These are phyloP conservation scores for Exophiala oligosperma DNA, from an alignment of 2,329 filamentous ascomycete genomes.

Conservation along the genomic window DNA sequence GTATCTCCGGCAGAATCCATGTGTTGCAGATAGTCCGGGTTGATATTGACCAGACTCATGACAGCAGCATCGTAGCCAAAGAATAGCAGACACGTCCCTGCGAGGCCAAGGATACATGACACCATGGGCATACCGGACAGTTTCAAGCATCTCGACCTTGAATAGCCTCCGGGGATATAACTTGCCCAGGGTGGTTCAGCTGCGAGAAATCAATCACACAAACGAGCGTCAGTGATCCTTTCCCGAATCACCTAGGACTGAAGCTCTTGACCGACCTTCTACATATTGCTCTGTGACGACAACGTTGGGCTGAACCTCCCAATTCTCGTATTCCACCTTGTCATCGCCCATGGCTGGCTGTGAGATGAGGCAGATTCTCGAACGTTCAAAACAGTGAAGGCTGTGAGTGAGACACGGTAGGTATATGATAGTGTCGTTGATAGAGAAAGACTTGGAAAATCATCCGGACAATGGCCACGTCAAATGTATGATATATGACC, in stretches of 20 bases:
- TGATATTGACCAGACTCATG: constrained; percentile 33
- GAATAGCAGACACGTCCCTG: constrained; percentile 5
- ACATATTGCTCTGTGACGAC: constrained; percentile 12
- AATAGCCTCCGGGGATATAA: constrained; percentile 10
- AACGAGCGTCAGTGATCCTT: background rate
- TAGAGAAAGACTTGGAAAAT: background rate
- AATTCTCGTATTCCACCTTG: constrained; percentile 9
- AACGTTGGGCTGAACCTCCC: constrained; percentile 8
- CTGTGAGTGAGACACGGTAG: background rate
- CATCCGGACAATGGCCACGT: background rate
- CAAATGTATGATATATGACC: background rate
- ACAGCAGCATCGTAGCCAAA: constrained; percentile 26
- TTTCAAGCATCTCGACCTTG: constrained; percentile 17
- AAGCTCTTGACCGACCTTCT: constrained; percentile 6
- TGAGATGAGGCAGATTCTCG: constrained; percentile 1
- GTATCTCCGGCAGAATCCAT: constrained; percentile 28
- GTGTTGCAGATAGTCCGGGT: constrained; percentile 29
- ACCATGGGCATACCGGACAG: constrained; percentile 29
- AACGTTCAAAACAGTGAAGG: constrained; percentile 38
- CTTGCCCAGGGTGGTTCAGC: constrained; percentile 12
- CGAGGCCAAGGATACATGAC: constrained; percentile 24
- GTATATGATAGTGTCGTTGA: background rate
- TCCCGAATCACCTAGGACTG: background rate
- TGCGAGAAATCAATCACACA: background rate
- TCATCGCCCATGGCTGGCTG: constrained; percentile 13